Conservation (phyloP, 805 yeast species). For the Candida oleophila region DNA sequence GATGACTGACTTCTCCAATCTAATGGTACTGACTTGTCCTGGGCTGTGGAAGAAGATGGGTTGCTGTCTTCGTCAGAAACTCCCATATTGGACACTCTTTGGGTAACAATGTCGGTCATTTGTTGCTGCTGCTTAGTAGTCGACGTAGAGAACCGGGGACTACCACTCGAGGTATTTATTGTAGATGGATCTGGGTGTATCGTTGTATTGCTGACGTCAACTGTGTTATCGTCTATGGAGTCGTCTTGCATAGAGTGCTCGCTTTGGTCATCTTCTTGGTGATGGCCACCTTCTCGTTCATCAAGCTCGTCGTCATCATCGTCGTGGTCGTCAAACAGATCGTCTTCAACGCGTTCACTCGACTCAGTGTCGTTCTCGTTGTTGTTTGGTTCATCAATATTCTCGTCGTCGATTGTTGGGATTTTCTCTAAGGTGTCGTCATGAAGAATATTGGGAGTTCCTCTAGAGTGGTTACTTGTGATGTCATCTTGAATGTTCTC, state of each 20-base stretch:
- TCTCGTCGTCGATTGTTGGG: conserved; percentile 32
- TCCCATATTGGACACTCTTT: neutral
- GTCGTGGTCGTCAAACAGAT: neutral
- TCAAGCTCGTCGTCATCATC: neutral
- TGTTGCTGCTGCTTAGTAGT: neutral
- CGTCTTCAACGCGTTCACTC: too few relatives aligned
- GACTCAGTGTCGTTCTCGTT: neutral
- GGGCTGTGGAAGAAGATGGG: conserved; percentile 1
- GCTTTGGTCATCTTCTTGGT: neutral
- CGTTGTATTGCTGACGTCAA: conserved; percentile 2
- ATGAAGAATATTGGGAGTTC: conserved; percentile 16
- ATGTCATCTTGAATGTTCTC: conserved; percentile 13
- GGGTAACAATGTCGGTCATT: neutral
- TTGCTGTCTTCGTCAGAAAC: conserved; percentile 1
- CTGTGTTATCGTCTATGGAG: conserved; percentile 2
- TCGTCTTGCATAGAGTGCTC: neutral
- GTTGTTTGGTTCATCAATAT: conserved; percentile 24
- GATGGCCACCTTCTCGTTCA: neutral
- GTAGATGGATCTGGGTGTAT: conserved; percentile 1
- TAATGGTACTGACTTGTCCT: conserved; percentile 3
- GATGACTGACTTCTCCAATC: conserved; percentile 5
- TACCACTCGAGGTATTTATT: neutral
- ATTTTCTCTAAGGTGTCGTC: conserved; percentile 27
- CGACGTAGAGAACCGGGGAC: conserved; percentile 1
- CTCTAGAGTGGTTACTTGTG: conserved; percentile 7